Evolutionary conservation across 2,329 filamentous ascomycete genomes (phyloP), one percentile per base, ranked within the genome.

Genomic region (Colletotrichum sp.): DNA sequence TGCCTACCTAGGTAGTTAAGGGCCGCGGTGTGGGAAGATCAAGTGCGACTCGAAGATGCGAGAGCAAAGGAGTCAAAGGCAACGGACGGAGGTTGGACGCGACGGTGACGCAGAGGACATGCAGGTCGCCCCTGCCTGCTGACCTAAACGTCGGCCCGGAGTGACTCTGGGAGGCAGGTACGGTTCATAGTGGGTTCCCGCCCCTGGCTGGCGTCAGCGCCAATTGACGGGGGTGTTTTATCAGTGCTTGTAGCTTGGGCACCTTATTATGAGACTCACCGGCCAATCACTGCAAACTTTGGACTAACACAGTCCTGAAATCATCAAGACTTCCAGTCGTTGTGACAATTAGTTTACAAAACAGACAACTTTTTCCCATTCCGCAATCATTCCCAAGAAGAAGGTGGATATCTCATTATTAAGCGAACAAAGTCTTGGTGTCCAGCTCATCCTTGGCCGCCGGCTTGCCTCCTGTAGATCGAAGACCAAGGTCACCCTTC

Each of bases 401-500:
- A 60, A 9, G 70, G 74, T 67, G 48, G n/a, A 59, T 34, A 59
- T 69, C 57, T 28, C 30, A 65, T 36, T 67, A 43, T 69, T 89
- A 96, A 80, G 93, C 92, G 87, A 98, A 98, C 73, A 98, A 86
- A 79, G 92, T 90, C 83, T 91, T 92, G 78, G 94, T 93, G 85
- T 98, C 96, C 84, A 98, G 87, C 78, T 92, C 92, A 84, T 94
- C 91, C 79, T 89, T 89, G 80, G 91, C 90, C 82, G 88, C 89
- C 85, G 90, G 90, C 75, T 90, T 89, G 57, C 92, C 92, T 16
- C 93, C 93, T 74, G 90, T 89, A 8, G 92, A 92, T 79, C 92
- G 90, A 79, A 99, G 86, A 30, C 96, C 96, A 74, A 99, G 85
- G 30, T 94, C 92, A 57, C 92, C 92, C 85, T 92, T 94, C 89